Conservation (phyloP, 441 rosid genomes). For the Gossypium gossypioides region DNA sequence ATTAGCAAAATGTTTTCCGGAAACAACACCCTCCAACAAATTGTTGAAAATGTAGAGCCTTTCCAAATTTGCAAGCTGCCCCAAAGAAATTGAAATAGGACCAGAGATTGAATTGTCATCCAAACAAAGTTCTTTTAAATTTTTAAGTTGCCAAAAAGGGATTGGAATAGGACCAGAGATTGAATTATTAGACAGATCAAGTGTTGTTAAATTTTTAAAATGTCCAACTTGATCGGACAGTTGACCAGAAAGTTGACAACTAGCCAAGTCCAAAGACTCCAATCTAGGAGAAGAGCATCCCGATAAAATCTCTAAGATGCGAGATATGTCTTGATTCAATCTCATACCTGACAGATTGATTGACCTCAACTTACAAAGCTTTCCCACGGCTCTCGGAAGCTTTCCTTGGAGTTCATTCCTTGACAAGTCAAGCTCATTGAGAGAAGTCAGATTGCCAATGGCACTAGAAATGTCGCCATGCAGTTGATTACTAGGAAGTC, state of each 20-base stretch:
- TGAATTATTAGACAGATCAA: constrained; percentile 8
- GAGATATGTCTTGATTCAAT: background rate
- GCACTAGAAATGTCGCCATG: background rate
- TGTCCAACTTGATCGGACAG: background rate
- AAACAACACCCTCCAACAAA: background rate
- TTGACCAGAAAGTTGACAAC: background rate
- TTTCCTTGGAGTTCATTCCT: background rate
- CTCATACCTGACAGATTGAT: background rate
- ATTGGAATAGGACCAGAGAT: constrained; percentile 26
- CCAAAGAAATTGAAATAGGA: constrained; percentile 10
- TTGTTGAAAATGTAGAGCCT: background rate
- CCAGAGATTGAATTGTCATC: no score
- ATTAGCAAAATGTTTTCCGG: no score
- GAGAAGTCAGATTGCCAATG: constrained; percentile 19
- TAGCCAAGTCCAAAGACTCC: background rate
- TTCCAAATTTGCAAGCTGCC: constrained; percentile 11
- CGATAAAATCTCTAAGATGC: background rate
- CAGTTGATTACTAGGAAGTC: constrained; percentile 7
- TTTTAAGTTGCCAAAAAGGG: no score
- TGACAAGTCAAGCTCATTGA: constrained; percentile 19
- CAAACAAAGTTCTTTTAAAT: no score
- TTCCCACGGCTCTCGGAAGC: background rate
- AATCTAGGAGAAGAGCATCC: background rate
- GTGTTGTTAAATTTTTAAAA: constrained; percentile 4
- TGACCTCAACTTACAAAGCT: background rate